Evolutionary conservation across 2,329 filamentous ascomycete genomes (phyloP), one percentile per base, ranked within the genome.

Genomic region (Penicillium crustosum): DNA sequence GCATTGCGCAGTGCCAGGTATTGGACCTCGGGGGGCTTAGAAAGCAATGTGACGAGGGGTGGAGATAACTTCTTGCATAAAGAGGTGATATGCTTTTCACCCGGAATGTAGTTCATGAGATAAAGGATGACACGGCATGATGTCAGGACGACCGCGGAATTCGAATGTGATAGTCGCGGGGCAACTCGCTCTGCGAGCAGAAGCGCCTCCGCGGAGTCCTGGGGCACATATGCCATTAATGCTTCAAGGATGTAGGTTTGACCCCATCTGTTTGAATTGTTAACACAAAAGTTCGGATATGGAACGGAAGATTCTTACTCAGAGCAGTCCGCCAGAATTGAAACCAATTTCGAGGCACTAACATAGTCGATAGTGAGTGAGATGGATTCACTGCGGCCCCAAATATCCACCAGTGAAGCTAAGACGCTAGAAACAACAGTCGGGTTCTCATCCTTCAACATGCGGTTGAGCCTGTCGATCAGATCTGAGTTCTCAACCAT

Each of bases 181-280:
- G 93, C 86, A 71, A 99, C 95, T 61, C 94, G 87, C 75, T 99
- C 94, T 12, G 94, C 94, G 41, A 99, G 83, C 17, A 99, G 82
- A 7, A 91, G 83, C 5, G 94, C 93, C 77, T 99, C 94, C 38
- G 87, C 84, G 0, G 89, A 88, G 68, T 97, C 93, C 75, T 96
- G 91, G 6, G 94, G 94, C 15, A 97, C 90, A 72, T 97, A 99
- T 23, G 93, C 94, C 90, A 97, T 97, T 68, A 99, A 83, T 21
- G 94, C 93, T 78, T 99, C 94, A 9, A 99, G 83, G 55, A 99
- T 97, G 74, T 99, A 99, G 23, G 93, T 97, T 79, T 99, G 94
- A 42, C 94, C 93, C 94, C 94, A 99, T 83, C 91, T 95, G 65
- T 59, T 38, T 43, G 41, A 49, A 25, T 4, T 15, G 53, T 66